Conservation (phyloP, 2,329 filamentous ascomycete genomes). For the Penicillium sp. region DNA sequence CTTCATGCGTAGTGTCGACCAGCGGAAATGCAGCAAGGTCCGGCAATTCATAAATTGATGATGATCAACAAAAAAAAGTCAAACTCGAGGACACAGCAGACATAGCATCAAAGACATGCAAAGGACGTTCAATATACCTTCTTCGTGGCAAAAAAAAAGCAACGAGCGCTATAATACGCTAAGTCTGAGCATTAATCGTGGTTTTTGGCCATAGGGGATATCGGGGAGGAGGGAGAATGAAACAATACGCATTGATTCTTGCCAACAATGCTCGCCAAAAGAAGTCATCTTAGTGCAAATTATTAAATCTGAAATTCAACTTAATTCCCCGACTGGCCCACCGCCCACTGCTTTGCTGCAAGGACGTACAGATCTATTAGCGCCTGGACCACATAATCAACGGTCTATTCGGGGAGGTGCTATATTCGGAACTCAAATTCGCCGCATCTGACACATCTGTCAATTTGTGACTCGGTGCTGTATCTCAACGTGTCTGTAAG, state of each 20-base stretch:
- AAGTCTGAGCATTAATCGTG: background rate
- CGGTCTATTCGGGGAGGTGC: constrained; percentile 15
- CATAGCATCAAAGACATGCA: background rate
- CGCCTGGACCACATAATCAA: constrained; percentile 11
- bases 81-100: background rate
- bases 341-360: constrained; percentile 21
- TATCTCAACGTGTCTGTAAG: background rate
- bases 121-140: background rate
- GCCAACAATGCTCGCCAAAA: background rate
- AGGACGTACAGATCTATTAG: constrained; percentile 29
- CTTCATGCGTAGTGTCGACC: constrained; percentile 20
- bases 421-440: constrained; percentile 28
- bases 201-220: background rate
- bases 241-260: background rate
- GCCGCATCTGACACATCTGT: constrained; percentile 32
- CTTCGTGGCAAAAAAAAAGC: background rate
- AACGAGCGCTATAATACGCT: background rate
- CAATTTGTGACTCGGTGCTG: background rate
- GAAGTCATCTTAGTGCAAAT: background rate
- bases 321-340: constrained; percentile 28
- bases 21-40: constrained; percentile 20
- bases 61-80: background rate
- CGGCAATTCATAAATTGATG: constrained; percentile 7
- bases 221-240: background rate
- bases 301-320: background rate